phyloP scores from a whole-genome alignment of 225 moss, liverwort and hornwort species.

The Neckera pumila region DNA sequence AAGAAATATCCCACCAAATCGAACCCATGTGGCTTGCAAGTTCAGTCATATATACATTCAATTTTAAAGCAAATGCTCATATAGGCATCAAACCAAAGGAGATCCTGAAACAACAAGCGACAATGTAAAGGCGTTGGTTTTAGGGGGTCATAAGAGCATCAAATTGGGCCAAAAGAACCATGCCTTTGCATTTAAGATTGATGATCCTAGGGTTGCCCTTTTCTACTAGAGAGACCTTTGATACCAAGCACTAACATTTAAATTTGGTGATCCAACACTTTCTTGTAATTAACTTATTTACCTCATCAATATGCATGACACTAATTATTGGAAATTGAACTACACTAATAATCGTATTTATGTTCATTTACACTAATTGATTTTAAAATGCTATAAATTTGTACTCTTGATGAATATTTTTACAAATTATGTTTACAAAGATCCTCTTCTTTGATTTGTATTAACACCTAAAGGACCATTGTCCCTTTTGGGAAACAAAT shows the following conservation, averaged over 20 bases:
- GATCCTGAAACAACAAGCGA: not conserved
- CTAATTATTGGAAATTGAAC: not conserved
- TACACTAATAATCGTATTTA: not conserved
- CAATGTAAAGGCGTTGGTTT: not conserved
- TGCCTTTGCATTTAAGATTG: not conserved
- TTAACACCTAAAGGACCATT: too few relatives aligned
- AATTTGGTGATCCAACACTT: not conserved
- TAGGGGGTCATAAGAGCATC: rapidly evolving
- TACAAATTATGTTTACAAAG: not conserved
- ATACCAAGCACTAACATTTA: not conserved
- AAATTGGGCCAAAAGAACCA: not conserved
- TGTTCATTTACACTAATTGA: not conserved
- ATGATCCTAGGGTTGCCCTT: rapidly evolving
- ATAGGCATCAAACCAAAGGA: not conserved
- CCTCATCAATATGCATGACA: rapidly evolving
- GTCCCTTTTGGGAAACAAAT: too few relatives aligned
- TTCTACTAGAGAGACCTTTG: not conserved
- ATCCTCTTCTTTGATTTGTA: too few relatives aligned
- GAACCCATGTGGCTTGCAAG: not conserved
- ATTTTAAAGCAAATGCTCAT: not conserved
- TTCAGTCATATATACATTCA: not conserved
- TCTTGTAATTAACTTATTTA: not conserved
- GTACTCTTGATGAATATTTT: too few relatives aligned
- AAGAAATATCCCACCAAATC: not conserved
- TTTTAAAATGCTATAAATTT: not conserved